Conservation (phyloP, 257 asterid genomes). For the Linderniella brevidens region DNA sequence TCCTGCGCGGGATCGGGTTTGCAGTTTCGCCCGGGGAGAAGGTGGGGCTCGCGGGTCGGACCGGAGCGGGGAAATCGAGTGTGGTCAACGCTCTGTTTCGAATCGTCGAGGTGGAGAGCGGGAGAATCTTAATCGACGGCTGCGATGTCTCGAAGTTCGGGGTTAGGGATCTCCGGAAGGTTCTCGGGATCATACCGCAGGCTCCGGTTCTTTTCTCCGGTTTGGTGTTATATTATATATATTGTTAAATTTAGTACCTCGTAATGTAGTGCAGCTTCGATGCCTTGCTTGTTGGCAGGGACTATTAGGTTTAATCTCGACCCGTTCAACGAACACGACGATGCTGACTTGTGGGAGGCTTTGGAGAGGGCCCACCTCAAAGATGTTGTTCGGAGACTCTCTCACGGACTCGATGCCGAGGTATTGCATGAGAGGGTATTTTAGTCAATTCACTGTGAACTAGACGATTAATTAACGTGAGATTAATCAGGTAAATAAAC, state of each 20-base stretch:
- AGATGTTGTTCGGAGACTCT: slow-evolving; percentile 72
- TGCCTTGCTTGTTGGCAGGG: slow-evolving; percentile 21
- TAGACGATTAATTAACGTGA: too few species aligned
- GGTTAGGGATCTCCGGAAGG: slow-evolving; percentile 72
- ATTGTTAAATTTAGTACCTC: neutral
- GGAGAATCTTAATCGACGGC: slow-evolving; percentile 67
- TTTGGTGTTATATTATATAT: slow-evolving; percentile 14
- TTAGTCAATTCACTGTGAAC: neutral
- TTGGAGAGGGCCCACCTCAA: slow-evolving; percentile 91
- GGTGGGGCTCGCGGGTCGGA: slow-evolving; percentile 94
- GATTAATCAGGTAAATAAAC: too few species aligned
- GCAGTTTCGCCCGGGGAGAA: slow-evolving; percentile 69
- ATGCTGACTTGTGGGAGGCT: slow-evolving; percentile 97
- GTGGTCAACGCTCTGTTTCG: slow-evolving; percentile 93
- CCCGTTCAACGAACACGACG: slow-evolving; percentile 89
- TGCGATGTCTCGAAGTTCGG: slow-evolving; percentile 71
- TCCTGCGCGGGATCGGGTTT: slow-evolving; percentile 78
- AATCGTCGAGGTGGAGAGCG: slow-evolving; percentile 75
- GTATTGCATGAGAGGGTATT: slow-evolving; percentile 14
- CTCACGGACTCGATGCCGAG: slow-evolving; percentile 82
- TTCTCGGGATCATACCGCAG: slow-evolving; percentile 94
- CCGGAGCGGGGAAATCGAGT: slow-evolving; percentile 98
- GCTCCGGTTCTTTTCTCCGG: slow-evolving; percentile 97
- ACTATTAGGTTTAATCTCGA: slow-evolving; percentile 89
- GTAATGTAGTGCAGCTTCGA: neutral